Evolutionary conservation across 2,329 filamentous ascomycete genomes (phyloP), one percentile per base, ranked within the genome.

Genomic region (Annulohypoxylon truncatum): DNA sequence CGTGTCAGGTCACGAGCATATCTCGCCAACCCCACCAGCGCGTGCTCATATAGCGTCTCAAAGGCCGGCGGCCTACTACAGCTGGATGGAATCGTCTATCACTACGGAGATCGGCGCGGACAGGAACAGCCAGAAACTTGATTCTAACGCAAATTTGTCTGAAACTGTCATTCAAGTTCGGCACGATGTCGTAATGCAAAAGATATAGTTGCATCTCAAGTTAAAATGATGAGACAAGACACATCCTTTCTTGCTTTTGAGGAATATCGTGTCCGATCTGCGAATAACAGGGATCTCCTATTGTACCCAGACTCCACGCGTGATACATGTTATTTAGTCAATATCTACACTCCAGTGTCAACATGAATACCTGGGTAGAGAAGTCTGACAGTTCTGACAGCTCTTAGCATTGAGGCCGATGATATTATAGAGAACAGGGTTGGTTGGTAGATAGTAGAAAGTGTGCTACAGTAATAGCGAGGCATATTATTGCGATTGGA

Each of bases 41-140:
- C 31, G 29, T 10, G 69, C 62, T 26, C 66, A 61, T 48, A 53
- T 67, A 33, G 51, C 53, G 13, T 5, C 53, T 46, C 51, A 44
- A 4, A 56, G 20, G 20, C 26, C 50, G 2, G 24, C 24, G 13
- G 56, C 58, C 5, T 61, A 65, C 42, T 58, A 61, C 22, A 56
- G 48, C 47, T 73, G 66, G 70, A 57, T 66, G 28, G 50, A 50
- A 42, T 67, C 71, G 2, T 62, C 68, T 9, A 65, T 73, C 18
- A 74, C 68, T 31, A 73, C 71, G 4, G 63, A 70, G 18, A 73
- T 74, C 24, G 66, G 62, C 8, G 60, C 62, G 2, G 51, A 64
- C 2, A 58, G 46, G 12, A 61, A 18, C 31, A 57, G 28, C 35
- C 44, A 42, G 9, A 28, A 40, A 44, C 38, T 28, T 13, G 42